Evolutionary conservation across 2,329 filamentous ascomycete genomes (phyloP).

Genomic region (Curvularia hawaiiensis): DNA sequence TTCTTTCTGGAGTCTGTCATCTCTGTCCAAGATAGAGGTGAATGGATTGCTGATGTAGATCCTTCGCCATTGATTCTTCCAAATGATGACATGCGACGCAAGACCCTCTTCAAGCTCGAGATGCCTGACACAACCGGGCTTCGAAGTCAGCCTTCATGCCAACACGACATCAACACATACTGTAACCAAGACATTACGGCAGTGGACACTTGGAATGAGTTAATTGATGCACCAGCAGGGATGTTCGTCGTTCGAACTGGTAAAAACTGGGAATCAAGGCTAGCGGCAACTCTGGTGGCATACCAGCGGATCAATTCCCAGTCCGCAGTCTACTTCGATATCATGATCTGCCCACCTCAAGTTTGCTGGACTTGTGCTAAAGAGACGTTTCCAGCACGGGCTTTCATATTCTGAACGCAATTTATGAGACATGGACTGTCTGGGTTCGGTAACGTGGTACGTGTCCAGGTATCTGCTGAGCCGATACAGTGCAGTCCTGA

Average conservation of each 20-base stretch:
- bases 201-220: background rate
- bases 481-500: too few species aligned
- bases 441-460: too few species aligned
- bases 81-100: too few species aligned
- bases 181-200: background rate
- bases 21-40: background rate
- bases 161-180: too few species aligned
- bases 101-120: too few species aligned
- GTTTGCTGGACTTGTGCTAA: background rate
- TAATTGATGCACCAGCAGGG: background rate
- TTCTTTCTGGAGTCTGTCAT: conserved; percentile 5
- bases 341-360: background rate
- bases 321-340: background rate
- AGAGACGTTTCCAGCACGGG: too few species aligned
- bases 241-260: background rate
- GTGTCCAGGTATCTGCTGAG: too few species aligned
- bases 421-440: background rate
- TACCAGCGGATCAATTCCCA: background rate
- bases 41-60: conserved; percentile 8
- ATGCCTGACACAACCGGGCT: too few species aligned
- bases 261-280: background rate
- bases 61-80: background rate
- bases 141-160: too few species aligned
- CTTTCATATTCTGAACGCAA: background rate
- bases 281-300: background rate